These are phyloP conservation scores for Colletotrichum cuscutae DNA, from an alignment of 2,329 filamentous ascomycete genomes.

Conservation along the genomic window DNA sequence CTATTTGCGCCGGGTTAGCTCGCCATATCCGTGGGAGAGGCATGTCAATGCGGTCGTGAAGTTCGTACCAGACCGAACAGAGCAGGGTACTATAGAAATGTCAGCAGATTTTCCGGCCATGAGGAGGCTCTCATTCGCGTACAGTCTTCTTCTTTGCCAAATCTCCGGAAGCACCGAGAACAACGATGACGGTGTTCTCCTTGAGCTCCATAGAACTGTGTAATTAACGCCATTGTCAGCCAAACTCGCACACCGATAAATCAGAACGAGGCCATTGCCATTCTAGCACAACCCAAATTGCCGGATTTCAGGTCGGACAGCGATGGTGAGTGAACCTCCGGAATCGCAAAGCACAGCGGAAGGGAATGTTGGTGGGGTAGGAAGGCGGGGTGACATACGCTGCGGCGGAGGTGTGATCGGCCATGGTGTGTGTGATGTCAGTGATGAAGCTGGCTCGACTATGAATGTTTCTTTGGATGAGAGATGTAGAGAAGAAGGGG, in stretches of 20 bases:
- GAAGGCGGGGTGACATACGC: slow-evolving; percentile 38
- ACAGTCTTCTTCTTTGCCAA: slow-evolving; percentile 99
- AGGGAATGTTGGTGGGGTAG: slow-evolving; percentile 33
- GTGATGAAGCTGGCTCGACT: slow-evolving; percentile 13
- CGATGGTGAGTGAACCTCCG: slow-evolving; percentile 12
- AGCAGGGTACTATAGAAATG: slow-evolving; percentile 80
- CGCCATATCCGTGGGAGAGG: background rate
- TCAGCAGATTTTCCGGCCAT: slow-evolving; percentile 39
- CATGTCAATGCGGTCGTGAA: slow-evolving; percentile 1
- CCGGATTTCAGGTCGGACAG: background rate
- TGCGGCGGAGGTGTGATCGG: slow-evolving; percentile 37
- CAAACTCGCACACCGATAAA: slow-evolving; percentile 7
- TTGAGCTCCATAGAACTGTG: slow-evolving; percentile 91
- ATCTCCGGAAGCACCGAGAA: slow-evolving; percentile 96
- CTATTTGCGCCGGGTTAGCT: slow-evolving; percentile 55
- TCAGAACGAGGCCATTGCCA: background rate
- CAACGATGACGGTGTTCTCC: slow-evolving; percentile 96
- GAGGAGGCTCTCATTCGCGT: slow-evolving; percentile 39
- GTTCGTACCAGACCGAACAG: slow-evolving; percentile 93
- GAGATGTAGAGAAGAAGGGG: background rate
- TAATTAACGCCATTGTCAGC: slow-evolving; percentile 8
- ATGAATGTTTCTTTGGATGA: background rate
- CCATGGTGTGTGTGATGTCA: slow-evolving; percentile 36
- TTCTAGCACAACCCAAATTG: background rate
- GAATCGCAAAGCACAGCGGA: slow-evolving; percentile 9